Base-by-base conservation (phyloP, 2,329 filamentous ascomycete genomes). In the Rutstroemia sp. region DNA sequence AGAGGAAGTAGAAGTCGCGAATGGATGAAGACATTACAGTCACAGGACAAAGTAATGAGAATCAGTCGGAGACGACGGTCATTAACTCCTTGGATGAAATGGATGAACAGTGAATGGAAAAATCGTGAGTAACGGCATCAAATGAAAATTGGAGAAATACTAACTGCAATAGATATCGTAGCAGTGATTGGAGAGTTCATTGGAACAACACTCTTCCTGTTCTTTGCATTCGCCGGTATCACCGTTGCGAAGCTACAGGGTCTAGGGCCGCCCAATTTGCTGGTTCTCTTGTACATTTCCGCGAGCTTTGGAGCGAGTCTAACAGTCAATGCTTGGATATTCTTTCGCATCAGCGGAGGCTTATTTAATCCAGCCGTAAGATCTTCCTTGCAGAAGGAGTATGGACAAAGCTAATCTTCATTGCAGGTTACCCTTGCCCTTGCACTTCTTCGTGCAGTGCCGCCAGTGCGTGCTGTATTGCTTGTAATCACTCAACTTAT, bases 291-390 rank as follows among this genome's bases (percentile, higher is more conserved):
- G 8, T 74, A 72, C 60, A 63, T 64, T 46, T 58, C 62, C 4
- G 48, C 69, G 6, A 64, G 62, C 4, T 71, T 71, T 44, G 70
- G 69, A 12, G 69, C 65, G 54, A 65, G 58, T 5, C 69, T 81
- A 46, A 74, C 74, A 23, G 77, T 78, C 58, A 81, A 80, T 61
- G 76, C 76, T 2, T 81, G 78, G 78, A 73, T 78, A 3, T 80
- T 80, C 64, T 34, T 34, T 9, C 30, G 30, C 10, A 34, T 34
- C 30, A 34, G 73, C 0, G 77, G 77, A n/a, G 77, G 76, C 3
- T 67, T 78, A 9, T 79, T 79, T 64, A 80, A 80, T 57, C 77
- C 77, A 2, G 72, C 72, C 34, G 75, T 57, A 34, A 49, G 38
- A 47, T 5, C 9, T 9, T 37, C 0, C 42, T 2, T 2, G 37